These are phyloP conservation scores for Hericium alpestre DNA, from an alignment of 768 basidiomycete species.

Conservation along the genomic window DNA sequence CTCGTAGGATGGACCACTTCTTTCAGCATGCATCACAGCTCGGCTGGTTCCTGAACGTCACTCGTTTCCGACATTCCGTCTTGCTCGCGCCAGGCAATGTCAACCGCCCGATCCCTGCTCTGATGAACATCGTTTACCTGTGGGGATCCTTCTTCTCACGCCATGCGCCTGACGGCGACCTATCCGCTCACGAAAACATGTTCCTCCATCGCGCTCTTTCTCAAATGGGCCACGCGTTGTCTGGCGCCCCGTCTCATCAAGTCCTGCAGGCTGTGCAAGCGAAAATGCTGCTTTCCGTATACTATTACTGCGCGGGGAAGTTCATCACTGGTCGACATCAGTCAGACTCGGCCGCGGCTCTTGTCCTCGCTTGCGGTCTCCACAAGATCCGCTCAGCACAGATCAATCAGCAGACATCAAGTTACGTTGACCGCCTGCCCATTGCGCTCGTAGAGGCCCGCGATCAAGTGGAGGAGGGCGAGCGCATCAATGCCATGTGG, in stretches of 20 bases:
- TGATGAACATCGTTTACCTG: slow-evolving; percentile 33
- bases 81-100: slow-evolving; percentile 19
- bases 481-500: slow-evolving; percentile 62
- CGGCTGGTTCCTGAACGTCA: slow-evolving; percentile 53
- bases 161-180: slow-evolving; percentile 7
- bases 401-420: slow-evolving; percentile 6
- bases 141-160: slow-evolving; percentile 23
- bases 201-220: slow-evolving; percentile 40
- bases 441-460: slow-evolving; percentile 26
- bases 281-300: slow-evolving; percentile 22
- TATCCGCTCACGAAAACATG: slow-evolving; percentile 21
- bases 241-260: slow-evolving; percentile 22
- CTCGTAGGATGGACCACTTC: slow-evolving; percentile 48
- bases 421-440: slow-evolving; percentile 6
- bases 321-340: slow-evolving; percentile 23
- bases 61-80: slow-evolving; percentile 32
- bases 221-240: slow-evolving; percentile 30
- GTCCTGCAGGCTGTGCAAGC: slow-evolving; percentile 26
- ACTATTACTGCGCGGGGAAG: slow-evolving; percentile 19
- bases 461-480: slow-evolving; percentile 49
- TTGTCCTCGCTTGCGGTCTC: slow-evolving; percentile 19
- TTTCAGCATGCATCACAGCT: slow-evolving; percentile 46
- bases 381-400: slow-evolving; percentile 16
- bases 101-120: slow-evolving; percentile 21
- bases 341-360: slow-evolving; percentile 19